Conservation (phyloP, 1,284 basidiomycete species). For the Sporisorium reilianum region DNA sequence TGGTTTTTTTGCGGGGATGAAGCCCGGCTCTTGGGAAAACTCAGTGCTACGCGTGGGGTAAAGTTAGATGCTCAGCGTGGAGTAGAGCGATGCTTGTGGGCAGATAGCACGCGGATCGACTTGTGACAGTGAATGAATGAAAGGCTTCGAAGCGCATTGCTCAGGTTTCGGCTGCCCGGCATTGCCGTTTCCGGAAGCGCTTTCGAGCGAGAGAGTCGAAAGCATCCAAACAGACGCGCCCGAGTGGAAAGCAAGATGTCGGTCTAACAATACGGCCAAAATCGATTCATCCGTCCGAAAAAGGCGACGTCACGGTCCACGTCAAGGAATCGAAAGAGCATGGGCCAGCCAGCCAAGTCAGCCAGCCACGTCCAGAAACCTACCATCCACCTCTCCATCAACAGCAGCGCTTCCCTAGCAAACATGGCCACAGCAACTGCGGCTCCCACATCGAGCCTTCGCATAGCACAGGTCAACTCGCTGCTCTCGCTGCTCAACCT, state of each 20-base stretch:
- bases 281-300: not conserved
- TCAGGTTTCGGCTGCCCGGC: not conserved
- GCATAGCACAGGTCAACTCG: conserved; percentile 60
- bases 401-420: not conserved
- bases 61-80: too few relatives aligned
- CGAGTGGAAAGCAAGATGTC: not conserved
- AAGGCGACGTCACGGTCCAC: not conserved
- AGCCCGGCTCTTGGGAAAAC: conserved; percentile 3
- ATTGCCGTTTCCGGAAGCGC: conserved; percentile 7
- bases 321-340: conserved; percentile 2
- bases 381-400: not conserved
- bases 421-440: conserved; percentile 30
- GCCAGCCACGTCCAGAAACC: not conserved
- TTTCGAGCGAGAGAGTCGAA: not conserved
- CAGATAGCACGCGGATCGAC: too few relatives aligned
- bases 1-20: conserved; percentile 3
- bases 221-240: not conserved
- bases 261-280: not conserved
- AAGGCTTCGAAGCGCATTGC: not conserved
- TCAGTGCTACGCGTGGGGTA: not conserved
- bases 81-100: too few relatives aligned
- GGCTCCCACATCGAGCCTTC: conserved; percentile 48
- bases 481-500: conserved; percentile 66
- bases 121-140: not conserved
- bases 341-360: conserved; percentile 4